Percentiles rank a stretch among this genome's conserved stretches.
phyloP scores from a whole-genome alignment of 108 stramenopile species.

The Cyclotella choctawhatcheeana region DNA sequence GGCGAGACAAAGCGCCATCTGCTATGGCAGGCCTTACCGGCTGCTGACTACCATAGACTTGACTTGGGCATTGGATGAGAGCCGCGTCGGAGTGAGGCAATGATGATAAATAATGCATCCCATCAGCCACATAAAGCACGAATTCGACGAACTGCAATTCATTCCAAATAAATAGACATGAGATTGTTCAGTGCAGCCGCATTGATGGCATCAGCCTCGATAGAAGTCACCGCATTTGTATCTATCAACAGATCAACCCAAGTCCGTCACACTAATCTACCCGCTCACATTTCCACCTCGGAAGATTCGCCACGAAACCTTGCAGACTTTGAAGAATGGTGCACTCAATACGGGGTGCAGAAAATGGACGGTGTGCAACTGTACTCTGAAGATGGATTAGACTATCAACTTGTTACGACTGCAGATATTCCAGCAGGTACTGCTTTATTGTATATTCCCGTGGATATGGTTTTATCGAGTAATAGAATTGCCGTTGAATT shows the following conservation, averaged over 20 bases:
- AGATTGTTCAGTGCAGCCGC: neutral
- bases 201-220: constrained; percentile 10
- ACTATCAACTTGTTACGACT: constrained; percentile 40
- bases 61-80: no score
- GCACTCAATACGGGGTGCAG: constrained; percentile 37
- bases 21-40: no score
- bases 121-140: no score
- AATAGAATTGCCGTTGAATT: constrained; percentile 20
- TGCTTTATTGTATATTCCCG: constrained; percentile 42
- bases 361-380: constrained; percentile 46
- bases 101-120: no score
- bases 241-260: neutral
- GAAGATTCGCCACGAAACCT: constrained; percentile 44
- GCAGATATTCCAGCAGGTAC: constrained; percentile 44
- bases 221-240: constrained; percentile 22
- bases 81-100: no score
- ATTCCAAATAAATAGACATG: no score
- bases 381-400: constrained; percentile 48
- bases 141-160: no score
- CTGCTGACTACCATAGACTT: no score
- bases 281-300: constrained; percentile 1
- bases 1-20: no score
- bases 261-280: neutral
- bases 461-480: constrained; percentile 20
- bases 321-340: constrained; percentile 45